phyloP scores from a whole-genome alignment of 768 basidiomycete species.

The Kwoniella sp. region DNA sequence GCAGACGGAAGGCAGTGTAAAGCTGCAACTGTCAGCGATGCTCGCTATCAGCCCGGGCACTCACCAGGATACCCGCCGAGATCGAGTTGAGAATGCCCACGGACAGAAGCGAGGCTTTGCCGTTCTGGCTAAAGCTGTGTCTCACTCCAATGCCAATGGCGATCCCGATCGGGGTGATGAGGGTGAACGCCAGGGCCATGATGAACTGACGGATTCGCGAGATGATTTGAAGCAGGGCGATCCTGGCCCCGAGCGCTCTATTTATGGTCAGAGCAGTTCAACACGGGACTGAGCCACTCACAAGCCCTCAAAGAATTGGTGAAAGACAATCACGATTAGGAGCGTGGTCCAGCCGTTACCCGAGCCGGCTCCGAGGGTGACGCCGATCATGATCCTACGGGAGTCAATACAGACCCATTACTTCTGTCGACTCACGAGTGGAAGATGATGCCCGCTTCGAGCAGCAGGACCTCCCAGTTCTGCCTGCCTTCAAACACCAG shows the following conservation, averaged over 20 bases:
- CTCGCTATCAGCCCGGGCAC: slow-evolving; percentile 26
- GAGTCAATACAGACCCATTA: neutral
- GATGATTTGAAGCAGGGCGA: slow-evolving; percentile 38
- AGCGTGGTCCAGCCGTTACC: slow-evolving; percentile 48
- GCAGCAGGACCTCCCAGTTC: slow-evolving; percentile 42
- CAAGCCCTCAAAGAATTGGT: slow-evolving; percentile 43
- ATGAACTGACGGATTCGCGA: slow-evolving; percentile 20
- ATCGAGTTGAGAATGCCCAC: slow-evolving; percentile 31
- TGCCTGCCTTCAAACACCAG: slow-evolving; percentile 28
- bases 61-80: slow-evolving; percentile 27
- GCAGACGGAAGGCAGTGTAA: slow-evolving; percentile 38
- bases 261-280: neutral
- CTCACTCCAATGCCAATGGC: slow-evolving; percentile 48
- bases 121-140: slow-evolving; percentile 8
- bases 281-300: slow-evolving; percentile 32
- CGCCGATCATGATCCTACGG: slow-evolving; percentile 50
- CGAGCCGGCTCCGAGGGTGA: slow-evolving; percentile 38
- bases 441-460: slow-evolving; percentile 46
- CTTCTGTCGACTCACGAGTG: slow-evolving; percentile 35
- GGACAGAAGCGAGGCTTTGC: slow-evolving; percentile 20
- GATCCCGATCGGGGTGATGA: slow-evolving; percentile 48
- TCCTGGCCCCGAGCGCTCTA: slow-evolving; percentile 34
- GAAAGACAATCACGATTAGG: slow-evolving; percentile 45
- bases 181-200: slow-evolving; percentile 35
- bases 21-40: slow-evolving; percentile 40